phyloP scores from a whole-genome alignment of 805 yeast species.

The Debaryomyces hansenii region DNA sequence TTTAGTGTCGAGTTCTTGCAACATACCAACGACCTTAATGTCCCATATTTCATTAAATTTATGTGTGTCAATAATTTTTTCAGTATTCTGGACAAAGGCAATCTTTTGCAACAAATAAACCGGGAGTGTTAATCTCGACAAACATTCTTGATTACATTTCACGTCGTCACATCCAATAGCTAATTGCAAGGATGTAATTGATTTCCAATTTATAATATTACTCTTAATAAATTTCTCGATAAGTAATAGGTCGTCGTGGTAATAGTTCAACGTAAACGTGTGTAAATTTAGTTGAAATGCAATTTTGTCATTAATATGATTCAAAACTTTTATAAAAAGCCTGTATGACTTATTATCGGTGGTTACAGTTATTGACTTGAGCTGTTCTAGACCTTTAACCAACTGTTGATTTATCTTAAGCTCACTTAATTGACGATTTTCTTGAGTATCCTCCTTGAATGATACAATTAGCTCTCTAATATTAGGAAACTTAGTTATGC shows the following conservation, averaged over 20 bases:
- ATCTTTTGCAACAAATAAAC: conserved; percentile 29
- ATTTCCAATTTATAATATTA: conserved; percentile 12
- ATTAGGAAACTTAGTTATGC: neutral
- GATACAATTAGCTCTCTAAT: neutral
- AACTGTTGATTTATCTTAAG: neutral
- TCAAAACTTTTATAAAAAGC: neutral
- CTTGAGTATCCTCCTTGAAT: neutral
- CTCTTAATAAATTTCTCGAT: conserved; percentile 6
- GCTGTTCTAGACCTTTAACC: neutral
- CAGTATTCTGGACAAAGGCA: conserved; percentile 25
- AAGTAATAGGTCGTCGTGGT: conserved; percentile 7
- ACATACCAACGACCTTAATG: conserved; percentile 46
- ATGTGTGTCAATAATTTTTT: conserved; percentile 15
- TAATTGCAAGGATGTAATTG: conserved; percentile 46
- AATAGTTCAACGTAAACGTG: conserved; percentile 26
- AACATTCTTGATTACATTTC: conserved; percentile 43
- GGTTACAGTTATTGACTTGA: neutral
- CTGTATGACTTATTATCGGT: neutral
- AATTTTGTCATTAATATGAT: neutral
- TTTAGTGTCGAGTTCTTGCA: conserved; percentile 10
- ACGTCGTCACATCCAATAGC: conserved; percentile 51
- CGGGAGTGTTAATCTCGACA: conserved; percentile 36
- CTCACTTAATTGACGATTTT: neutral
- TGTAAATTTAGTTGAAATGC: conserved; percentile 9
- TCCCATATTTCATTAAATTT: conserved; percentile 37